phyloP scores from a whole-genome alignment of 202 grass and related monocot species.

The Schoenoplectus triqueter region DNA sequence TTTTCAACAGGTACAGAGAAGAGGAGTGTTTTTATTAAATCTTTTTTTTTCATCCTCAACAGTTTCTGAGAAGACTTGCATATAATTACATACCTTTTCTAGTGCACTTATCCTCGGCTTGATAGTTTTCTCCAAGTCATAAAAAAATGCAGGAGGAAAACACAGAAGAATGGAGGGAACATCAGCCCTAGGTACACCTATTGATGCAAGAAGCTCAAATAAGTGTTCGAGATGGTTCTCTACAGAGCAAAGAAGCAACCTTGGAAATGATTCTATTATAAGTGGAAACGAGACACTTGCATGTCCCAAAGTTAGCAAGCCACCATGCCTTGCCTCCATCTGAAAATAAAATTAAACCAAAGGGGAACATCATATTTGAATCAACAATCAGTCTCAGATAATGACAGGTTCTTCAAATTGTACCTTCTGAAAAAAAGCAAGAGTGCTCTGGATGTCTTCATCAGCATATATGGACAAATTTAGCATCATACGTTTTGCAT shows the following conservation, averaged over 20 bases:
- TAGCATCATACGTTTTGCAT: conserved; percentile 92
- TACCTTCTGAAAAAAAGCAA: conserved; percentile 90
- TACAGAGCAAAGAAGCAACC: conserved; percentile 67
- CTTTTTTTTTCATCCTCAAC: conserved; percentile 11
- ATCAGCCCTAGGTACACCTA: conserved; percentile 56
- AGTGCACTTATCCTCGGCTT: conserved; percentile 69
- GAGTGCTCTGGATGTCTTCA: conserved; percentile 74
- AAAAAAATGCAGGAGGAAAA: conserved; percentile 85
- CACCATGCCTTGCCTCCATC: conserved; percentile 88
- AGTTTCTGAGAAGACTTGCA: not conserved
- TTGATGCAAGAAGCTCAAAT: conserved; percentile 54
- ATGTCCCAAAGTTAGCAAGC: conserved; percentile 65
- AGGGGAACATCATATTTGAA: conserved; percentile 8
- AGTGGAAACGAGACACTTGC: conserved; percentile 65
- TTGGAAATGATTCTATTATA: conserved; percentile 89
- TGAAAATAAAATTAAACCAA: conserved; percentile 40
- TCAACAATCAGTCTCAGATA: not conserved
- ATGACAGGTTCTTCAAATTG: conserved; percentile 24
- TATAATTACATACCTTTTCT: conserved; percentile 44
- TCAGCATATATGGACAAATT: conserved; percentile 68
- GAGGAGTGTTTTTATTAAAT: not conserved
- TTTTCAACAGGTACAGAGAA: not conserved
- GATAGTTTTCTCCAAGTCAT: conserved; percentile 69
- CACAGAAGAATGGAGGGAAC: conserved; percentile 63
- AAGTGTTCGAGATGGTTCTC: conserved; percentile 69